A percentile compares a stretch with the other conserved stretches of the same genome.
Conservation (phyloP, 1,284 basidiomycete genomes). For the Cryptococcus amylolentus region DNA sequence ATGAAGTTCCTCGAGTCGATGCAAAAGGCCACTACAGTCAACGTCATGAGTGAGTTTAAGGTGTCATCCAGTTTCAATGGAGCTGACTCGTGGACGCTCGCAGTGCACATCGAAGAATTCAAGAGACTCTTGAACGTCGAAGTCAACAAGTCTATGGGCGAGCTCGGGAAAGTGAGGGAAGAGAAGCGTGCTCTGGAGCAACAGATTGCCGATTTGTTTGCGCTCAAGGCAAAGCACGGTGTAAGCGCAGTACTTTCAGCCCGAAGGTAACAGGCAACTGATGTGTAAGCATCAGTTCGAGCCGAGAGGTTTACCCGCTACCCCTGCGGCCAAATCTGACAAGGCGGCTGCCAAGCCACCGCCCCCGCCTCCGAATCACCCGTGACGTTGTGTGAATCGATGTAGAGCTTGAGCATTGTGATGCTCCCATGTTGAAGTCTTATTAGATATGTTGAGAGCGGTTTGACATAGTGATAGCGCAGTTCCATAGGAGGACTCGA, state of each 20-base stretch:
- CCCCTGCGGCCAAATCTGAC: background rate
- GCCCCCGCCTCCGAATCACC: background rate
- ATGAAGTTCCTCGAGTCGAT: constrained; percentile 82
- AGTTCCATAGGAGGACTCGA: too few species aligned
- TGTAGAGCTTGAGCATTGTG: too few species aligned
- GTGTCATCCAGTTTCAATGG: background rate
- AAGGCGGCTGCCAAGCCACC: background rate
- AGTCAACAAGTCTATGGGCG: constrained; percentile 62
- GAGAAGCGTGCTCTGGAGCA: constrained; percentile 70
- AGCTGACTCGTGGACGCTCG: background rate
- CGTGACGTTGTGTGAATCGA: background rate
- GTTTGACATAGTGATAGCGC: too few species aligned
- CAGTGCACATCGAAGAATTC: constrained; percentile 70
- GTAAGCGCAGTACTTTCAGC: background rate
- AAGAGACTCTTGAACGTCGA: constrained; percentile 45
- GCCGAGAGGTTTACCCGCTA: background rate
- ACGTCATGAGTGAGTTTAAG: constrained; percentile 63
- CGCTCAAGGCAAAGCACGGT: constrained; percentile 45
- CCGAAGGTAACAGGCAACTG: background rate
- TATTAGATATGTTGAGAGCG: too few species aligned
- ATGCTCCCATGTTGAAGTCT: too few species aligned
- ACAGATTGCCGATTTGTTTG: constrained; percentile 48
- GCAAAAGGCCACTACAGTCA: constrained; percentile 81
- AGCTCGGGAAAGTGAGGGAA: constrained; percentile 66
- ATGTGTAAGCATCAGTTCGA: background rate